Base-by-base conservation (phyloP, 2,329 filamentous ascomycete species). In the Celoporthe dispersa region DNA sequence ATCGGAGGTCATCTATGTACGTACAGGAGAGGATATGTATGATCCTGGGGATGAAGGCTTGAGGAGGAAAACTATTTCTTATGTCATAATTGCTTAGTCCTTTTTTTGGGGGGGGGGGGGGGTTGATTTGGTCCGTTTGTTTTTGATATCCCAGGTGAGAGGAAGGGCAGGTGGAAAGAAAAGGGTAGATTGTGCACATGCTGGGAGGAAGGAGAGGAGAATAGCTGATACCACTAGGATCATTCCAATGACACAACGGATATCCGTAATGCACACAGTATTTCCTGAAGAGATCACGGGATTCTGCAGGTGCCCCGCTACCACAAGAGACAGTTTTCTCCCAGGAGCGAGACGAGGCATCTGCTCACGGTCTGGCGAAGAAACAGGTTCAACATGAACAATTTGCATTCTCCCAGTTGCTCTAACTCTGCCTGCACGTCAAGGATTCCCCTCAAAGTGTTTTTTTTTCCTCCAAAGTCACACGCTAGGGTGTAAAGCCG, bases 1-100 rank as follows among this genome's bases (percentile, higher is more conserved):
- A 19, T 60, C 57, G 31, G 33, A 22, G 57, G 53, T 28, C 25
- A 57, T 16, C 19, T 25, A 59, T 59, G 31, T 37, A 60, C 7
- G 12, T 9, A 11, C 9, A 19, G 33, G 11, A 33, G 33, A 22
- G 16, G 16, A 33, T n/a, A 37, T 35, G 9, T 33, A 59, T 33
- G 28, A 33, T n/a, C 33, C 55, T 6, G 31, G 33, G 57, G 53
- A 31, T 3, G 25, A 33, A 28, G 55, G 31, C 28, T 16, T 31
- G 7, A 35, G 57, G 33, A 37, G 57, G 48, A 7, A 22, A n/a
- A 48, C 9, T n/a, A 25, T 70, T 64, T 61, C 41, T 55, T 22
- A 51, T 53, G 41, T 53, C 25, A 28, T 8, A 31, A 6, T 31
- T 57, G 25, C 53, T 57, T 31, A 25, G 48, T 53, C 44, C 8